Base-by-base conservation (phyloP, 176 grass and related monocot species). In the Alloteropsis semialata region DNA sequence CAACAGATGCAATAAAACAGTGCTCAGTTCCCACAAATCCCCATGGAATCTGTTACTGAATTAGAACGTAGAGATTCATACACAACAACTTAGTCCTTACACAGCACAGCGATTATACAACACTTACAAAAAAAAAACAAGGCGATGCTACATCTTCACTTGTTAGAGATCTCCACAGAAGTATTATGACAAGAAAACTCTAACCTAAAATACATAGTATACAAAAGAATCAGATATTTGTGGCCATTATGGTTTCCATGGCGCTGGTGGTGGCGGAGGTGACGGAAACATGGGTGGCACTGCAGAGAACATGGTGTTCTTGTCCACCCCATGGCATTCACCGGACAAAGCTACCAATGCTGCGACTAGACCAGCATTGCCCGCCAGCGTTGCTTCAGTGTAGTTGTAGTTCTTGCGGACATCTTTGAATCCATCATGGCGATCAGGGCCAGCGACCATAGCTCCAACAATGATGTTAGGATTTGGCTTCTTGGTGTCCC, bases 271-370 rank as follows among this genome's bases (percentile, higher is more conserved):
- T 3, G 95, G 95, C 3, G 95, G 92, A 7, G 90, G 90, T 9
- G 88, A 84, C 46, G 92, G 95, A 62, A 95, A 98, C 95, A 98
- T 95, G 9, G 94, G 92, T 0, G 94, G 94, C n/a, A 97, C 92
- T 4, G 92, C 92, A 57, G 90, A 94, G 74, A 98, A 98, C 85
- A 98, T 98, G 0, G 90, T 79, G 70, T 98, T 98, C 91, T 93
- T 98, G 65, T 98, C 95, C 57, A 98, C 65, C 21, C 90, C 95
- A 36, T 50, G 87, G 51, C 73, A 76, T 75, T 93, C 92, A 28
- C 92, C 90, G 0, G 95, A 98, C 63, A 98, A 83, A 45, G 90
- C 81, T 12, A 93, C 82, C 43, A 98, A 79, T 45, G 95, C 95
- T 24, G 95, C 92, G 5, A 98, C 95, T 55, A 98, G 84, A 79